phyloP scores from a whole-genome alignment of 1,284 basidiomycete species.

The Trichosporon sp. region DNA sequence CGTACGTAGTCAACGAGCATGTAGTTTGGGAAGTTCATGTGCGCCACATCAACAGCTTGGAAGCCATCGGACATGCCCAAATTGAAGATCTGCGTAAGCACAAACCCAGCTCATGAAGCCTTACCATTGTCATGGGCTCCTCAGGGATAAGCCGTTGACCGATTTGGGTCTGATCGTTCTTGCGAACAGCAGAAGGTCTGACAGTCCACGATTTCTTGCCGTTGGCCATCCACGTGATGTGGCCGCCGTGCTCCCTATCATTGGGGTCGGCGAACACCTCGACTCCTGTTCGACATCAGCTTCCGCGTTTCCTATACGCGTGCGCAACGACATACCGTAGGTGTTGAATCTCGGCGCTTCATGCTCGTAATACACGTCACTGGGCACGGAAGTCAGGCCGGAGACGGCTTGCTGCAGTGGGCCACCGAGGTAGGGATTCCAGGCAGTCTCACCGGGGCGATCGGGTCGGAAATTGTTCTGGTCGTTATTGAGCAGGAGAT shows the following conservation, averaged over 20 bases:
- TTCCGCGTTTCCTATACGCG: too few relatives aligned
- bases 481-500: neutral
- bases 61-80: constrained; percentile 53
- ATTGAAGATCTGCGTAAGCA: constrained; percentile 64
- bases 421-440: constrained; percentile 71
- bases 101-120: neutral
- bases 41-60: constrained; percentile 56
- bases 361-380: constrained; percentile 42
- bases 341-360: constrained; percentile 20
- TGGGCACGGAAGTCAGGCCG: constrained; percentile 56
- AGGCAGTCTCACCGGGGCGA: constrained; percentile 48
- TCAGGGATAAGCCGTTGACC: constrained; percentile 67
- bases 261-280: constrained; percentile 63
- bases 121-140: constrained; percentile 64
- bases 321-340: constrained; percentile 52
- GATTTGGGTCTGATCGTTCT: constrained; percentile 64
- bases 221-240: constrained; percentile 72
- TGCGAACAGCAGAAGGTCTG: constrained; percentile 62
- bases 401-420: constrained; percentile 76
- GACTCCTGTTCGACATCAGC: constrained; percentile 48
- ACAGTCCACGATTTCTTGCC: constrained; percentile 68
- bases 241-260: constrained; percentile 52
- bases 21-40: constrained; percentile 62
- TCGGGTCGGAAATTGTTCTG: neutral
- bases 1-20: constrained; percentile 58